A percentile compares a stretch with the other conserved stretches of the same genome.
Evolutionary conservation across 75 land plant genomes (phyloP).

Genomic region (Selaginella tamariscina): DNA sequence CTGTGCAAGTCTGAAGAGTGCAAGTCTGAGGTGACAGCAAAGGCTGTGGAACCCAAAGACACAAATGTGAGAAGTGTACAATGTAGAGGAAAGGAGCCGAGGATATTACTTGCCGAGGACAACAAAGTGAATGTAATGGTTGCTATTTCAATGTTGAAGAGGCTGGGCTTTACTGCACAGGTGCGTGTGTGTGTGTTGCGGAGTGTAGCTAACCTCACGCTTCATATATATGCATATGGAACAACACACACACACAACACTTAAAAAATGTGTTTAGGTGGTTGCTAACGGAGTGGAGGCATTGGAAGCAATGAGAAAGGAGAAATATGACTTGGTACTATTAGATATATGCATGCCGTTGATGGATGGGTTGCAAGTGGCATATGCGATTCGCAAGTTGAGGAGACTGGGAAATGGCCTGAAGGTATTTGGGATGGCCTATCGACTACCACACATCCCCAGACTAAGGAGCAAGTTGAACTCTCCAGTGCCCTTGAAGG

Average conservation of each 20-base stretch:
- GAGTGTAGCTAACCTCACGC: no score
- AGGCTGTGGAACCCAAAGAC: neutral
- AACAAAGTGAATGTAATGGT: constrained; percentile 30
- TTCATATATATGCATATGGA: no score
- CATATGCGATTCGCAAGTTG: constrained; percentile 21
- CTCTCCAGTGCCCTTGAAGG: neutral
- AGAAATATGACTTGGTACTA: constrained; percentile 22
- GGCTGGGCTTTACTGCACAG: constrained; percentile 23
- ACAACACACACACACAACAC: no score
- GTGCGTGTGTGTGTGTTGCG: neutral
- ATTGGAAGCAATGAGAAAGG: constrained; percentile 19
- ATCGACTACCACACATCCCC: no score
- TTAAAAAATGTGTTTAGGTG: no score
- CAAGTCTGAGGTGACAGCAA: neutral
- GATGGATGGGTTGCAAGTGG: constrained; percentile 29
- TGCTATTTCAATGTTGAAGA: constrained; percentile 26
- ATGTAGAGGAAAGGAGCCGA: constrained; percentile 6
- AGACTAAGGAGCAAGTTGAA: neutral
- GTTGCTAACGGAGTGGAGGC: constrained; percentile 27
- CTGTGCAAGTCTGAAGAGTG: constrained; percentile 8
- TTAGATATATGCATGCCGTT: constrained; percentile 27
- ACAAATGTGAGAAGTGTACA: neutral
- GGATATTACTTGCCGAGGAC: constrained; percentile 27
- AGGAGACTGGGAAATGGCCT: constrained; percentile 25
- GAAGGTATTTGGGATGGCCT: constrained; percentile 9